Conservation (phyloP, 2,329 filamentous ascomycete genomes). For the Trichoderma sp. region DNA sequence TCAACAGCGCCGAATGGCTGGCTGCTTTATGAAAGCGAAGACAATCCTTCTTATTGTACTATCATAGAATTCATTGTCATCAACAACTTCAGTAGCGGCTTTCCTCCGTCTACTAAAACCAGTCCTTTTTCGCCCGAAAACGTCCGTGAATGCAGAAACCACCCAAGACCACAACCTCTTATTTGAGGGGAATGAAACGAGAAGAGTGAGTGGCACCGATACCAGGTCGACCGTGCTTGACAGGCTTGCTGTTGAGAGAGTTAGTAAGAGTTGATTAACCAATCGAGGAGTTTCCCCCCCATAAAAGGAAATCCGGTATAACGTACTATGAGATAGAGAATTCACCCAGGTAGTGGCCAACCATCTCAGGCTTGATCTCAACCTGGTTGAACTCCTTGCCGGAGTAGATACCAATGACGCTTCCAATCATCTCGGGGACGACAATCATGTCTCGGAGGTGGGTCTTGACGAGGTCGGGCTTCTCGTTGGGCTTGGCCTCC, state of each 20-base stretch:
- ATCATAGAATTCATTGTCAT: constrained; percentile 51
- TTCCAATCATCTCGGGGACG: constrained; percentile 99
- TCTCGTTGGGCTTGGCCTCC: constrained; percentile 99
- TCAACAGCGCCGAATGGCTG: constrained; percentile 5
- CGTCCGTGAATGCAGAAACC: constrained; percentile 63
- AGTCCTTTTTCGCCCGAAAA: constrained; percentile 59
- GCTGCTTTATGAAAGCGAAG: constrained; percentile 32
- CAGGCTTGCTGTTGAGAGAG: constrained; percentile 76
- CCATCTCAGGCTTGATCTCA: constrained; percentile 99
- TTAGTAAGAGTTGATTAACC: constrained; percentile 49
- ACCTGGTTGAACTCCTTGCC: constrained; percentile 99
- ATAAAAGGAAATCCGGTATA: constrained; percentile 47
- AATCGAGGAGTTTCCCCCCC: too few species aligned
- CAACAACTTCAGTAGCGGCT: constrained; percentile 50
- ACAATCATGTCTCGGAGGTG: constrained; percentile 99
- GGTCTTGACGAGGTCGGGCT: constrained; percentile 99
- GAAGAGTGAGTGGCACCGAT: constrained; percentile 99
- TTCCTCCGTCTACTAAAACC: constrained; percentile 56
- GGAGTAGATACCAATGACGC: constrained; percentile 98
- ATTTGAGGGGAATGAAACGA: constrained; percentile 99
- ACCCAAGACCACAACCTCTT: constrained; percentile 65
- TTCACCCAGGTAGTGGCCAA: constrained; percentile 98
- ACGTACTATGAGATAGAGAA: constrained; percentile 99
- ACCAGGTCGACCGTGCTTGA: constrained; percentile 99
- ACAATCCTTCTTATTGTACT: constrained; percentile 50